Percentiles rank a stretch among this genome's conserved stretches.
These are phyloP conservation scores for Hortaea sp. DNA, from an alignment of 2,329 filamentous ascomycete genomes.

Conservation along the genomic window DNA sequence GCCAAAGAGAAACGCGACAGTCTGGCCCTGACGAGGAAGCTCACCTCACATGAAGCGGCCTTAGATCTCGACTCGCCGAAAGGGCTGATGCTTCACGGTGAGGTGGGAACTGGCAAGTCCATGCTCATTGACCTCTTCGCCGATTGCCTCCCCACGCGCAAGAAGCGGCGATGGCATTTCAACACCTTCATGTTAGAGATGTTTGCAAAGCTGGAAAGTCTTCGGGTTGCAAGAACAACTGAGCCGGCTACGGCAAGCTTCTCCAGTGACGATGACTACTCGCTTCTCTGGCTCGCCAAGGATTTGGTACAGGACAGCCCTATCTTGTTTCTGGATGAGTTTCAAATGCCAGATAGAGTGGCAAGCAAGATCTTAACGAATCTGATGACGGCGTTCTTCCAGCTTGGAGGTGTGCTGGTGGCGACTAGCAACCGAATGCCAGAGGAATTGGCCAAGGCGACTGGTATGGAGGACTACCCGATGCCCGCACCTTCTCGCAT, in stretches of 20 bases:
- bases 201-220: conserved; percentile 59
- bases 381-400: conserved; percentile 70
- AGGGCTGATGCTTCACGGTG: conserved; percentile 68
- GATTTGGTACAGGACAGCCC: conserved; percentile 66
- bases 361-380: conserved; percentile 71
- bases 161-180: conserved; percentile 71
- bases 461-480: conserved; percentile 54
- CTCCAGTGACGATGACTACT: conserved; percentile 47
- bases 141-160: conserved; percentile 61
- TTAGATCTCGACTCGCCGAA: conserved; percentile 61
- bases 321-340: conserved; percentile 73
- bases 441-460: conserved; percentile 67
- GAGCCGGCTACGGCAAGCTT: neutral
- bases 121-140: conserved; percentile 81
- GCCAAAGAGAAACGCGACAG: conserved; percentile 43
- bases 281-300: conserved; percentile 62
- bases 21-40: conserved; percentile 56
- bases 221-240: conserved; percentile 35
- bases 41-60: conserved; percentile 62
- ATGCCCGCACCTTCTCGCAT: conserved; percentile 43
- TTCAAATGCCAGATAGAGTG: conserved; percentile 70
- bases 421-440: conserved; percentile 78
- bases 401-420: conserved; percentile 68
- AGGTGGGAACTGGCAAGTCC: conserved; percentile 74
- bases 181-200: conserved; percentile 79